phyloP scores from a whole-genome alignment of 805 yeast species.

The Wickerhamiella parazyma region DNA sequence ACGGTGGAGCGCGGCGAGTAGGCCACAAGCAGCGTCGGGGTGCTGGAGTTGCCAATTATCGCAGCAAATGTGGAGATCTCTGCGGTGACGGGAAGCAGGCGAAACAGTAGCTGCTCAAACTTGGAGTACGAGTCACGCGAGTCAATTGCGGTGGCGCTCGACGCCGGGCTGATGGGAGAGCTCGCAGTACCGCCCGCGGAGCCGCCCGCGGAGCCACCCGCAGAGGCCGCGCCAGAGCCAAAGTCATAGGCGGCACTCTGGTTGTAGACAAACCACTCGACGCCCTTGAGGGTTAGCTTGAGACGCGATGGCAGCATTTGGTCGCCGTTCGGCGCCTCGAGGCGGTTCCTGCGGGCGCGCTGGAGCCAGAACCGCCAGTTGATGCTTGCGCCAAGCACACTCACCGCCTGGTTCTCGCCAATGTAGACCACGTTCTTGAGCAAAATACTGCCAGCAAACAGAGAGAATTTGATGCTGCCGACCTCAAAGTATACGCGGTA shows the following conservation, averaged over 20 bases:
- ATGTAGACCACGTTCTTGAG: slow-evolving; percentile 62
- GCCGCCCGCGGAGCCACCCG: too few species aligned
- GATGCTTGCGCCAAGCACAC: slow-evolving; percentile 55
- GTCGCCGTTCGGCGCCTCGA: slow-evolving; percentile 27
- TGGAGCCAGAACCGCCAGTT: slow-evolving; percentile 88
- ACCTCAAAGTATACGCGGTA: slow-evolving; percentile 45
- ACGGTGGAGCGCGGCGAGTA: slow-evolving; percentile 47
- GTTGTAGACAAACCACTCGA: slow-evolving; percentile 75
- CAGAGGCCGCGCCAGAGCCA: slow-evolving; percentile 28
- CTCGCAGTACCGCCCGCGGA: too few species aligned
- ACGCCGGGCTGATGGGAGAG: too few species aligned
- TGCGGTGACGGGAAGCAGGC: slow-evolving; percentile 48
- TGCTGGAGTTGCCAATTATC: slow-evolving; percentile 65
- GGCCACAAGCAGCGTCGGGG: slow-evolving; percentile 56
- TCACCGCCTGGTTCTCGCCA: slow-evolving; percentile 58
- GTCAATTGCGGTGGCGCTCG: slow-evolving; percentile 18
- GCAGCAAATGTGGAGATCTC: slow-evolving; percentile 42
- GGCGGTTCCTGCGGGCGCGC: slow-evolving; percentile 25
- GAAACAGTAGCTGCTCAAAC: slow-evolving; percentile 15
- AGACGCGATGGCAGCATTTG: slow-evolving; percentile 42
- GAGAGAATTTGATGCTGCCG: slow-evolving; percentile 62
- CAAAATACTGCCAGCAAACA: slow-evolving; percentile 70
- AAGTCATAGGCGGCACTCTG: slow-evolving; percentile 60
- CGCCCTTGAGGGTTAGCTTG: slow-evolving; percentile 49
- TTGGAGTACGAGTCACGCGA: slow-evolving; percentile 5